Conservation (phyloP, 2,329 filamentous ascomycete species). For the Pestalotiopsis sp. region DNA sequence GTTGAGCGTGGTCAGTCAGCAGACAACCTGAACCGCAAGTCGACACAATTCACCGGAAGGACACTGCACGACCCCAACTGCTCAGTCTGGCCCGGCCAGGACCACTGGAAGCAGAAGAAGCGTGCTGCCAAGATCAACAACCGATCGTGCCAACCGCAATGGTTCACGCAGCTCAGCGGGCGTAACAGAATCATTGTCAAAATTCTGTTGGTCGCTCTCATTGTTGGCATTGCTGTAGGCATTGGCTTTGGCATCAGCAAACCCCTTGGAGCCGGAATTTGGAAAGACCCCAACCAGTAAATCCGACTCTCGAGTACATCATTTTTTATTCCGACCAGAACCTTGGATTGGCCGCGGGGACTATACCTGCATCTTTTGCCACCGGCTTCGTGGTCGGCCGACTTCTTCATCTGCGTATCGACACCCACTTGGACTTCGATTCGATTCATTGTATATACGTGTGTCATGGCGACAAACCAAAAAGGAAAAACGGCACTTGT, state of each 20-base stretch:
- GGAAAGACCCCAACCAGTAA: conserved; percentile 41
- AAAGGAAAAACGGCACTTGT: conserved; percentile 20
- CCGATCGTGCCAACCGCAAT: conserved; percentile 45
- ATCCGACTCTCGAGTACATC: not conserved
- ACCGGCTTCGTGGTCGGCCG: conserved; percentile 16
- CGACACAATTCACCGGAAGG: conserved; percentile 29
- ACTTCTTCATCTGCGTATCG: conserved; percentile 21
- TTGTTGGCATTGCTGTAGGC: conserved; percentile 56
- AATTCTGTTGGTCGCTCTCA: conserved; percentile 53
- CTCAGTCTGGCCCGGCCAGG: conserved; percentile 62
- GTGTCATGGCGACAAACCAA: conserved; percentile 17
- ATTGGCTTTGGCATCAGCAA: conserved; percentile 65
- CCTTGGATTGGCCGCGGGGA: not conserved
- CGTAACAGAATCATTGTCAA: conserved; percentile 58
- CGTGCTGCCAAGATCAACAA: conserved; percentile 56
- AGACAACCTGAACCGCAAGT: conserved; percentile 38
- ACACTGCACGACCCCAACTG: conserved; percentile 49
- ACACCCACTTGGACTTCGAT: conserved; percentile 24
- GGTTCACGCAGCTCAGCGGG: conserved; percentile 54
- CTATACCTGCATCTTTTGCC: conserved; percentile 4
- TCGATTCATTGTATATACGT: conserved; percentile 23
- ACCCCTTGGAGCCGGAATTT: conserved; percentile 61
- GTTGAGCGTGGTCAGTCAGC: conserved; percentile 52
- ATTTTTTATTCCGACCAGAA: not conserved
- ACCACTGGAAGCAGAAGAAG: conserved; percentile 62